These are phyloP conservation scores for Schwanniomyces occidentalis DNA, from an alignment of 805 yeast species.

Conservation along the genomic window DNA sequence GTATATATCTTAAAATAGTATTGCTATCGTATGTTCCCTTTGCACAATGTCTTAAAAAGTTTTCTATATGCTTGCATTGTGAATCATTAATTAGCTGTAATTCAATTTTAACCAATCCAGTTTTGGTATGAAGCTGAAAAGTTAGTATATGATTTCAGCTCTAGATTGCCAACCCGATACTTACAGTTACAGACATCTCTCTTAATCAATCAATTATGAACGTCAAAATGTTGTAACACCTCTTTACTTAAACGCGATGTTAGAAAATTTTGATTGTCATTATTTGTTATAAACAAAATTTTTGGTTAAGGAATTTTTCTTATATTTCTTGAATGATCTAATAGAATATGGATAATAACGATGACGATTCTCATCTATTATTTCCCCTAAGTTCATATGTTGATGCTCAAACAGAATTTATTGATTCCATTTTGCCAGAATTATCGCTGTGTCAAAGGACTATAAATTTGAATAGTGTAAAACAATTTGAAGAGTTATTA, in stretches of 20 bases:
- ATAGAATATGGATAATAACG: background rate
- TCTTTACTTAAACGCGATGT: too few species aligned
- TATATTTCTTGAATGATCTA: too few species aligned
- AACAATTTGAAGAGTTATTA: slow-evolving; percentile 30
- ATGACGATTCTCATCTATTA: slow-evolving; percentile 2
- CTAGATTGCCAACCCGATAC: too few species aligned
- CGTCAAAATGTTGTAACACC: too few species aligned
- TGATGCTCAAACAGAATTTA: slow-evolving; percentile 7
- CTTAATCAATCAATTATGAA: too few species aligned
- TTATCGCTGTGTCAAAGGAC: slow-evolving; percentile 4
- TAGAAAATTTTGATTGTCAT: too few species aligned
- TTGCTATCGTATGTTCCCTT: slow-evolving; percentile 16
- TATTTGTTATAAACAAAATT: too few species aligned
- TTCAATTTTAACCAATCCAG: slow-evolving; percentile 18
- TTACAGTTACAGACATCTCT: slow-evolving; percentile 10
- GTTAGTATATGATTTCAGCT: slow-evolving; percentile 1
- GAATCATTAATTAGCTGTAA: slow-evolving; percentile 7
- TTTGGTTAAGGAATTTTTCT: too few species aligned
- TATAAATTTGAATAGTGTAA: slow-evolving; percentile 26
- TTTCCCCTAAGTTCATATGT: background rate
- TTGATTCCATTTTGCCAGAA: slow-evolving; percentile 24
- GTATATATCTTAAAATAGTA: slow-evolving; percentile 16
- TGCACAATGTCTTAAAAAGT: slow-evolving; percentile 24
- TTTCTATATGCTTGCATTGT: slow-evolving; percentile 15
- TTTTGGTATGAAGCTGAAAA: slow-evolving; percentile 14